A percentile compares a stretch with the other conserved stretches of the same genome.
Evolutionary conservation across 345 rosid genomes (phyloP).

Genomic region (Arabidopsis arenosa): DNA sequence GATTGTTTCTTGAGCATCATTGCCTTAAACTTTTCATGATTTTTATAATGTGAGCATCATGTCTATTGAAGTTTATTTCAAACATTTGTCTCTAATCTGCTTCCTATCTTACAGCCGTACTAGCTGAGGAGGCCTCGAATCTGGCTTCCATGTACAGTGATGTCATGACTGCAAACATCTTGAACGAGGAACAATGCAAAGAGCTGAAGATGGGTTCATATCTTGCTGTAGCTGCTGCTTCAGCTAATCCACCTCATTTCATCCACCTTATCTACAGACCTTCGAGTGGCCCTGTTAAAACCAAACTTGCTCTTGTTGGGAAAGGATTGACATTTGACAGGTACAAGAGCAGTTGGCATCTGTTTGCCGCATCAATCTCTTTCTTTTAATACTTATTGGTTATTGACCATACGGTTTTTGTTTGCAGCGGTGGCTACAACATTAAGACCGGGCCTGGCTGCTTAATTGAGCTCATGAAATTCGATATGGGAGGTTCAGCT

Average conservation of each 20-base stretch:
- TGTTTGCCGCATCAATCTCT: slow-evolving; percentile 12
- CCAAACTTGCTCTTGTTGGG: slow-evolving; percentile 86
- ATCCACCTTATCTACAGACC: slow-evolving; percentile 93
- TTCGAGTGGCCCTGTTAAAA: slow-evolving; percentile 67
- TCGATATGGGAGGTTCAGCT: slow-evolving; percentile 95
- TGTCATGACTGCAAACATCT: slow-evolving; percentile 80
- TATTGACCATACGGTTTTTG: slow-evolving; percentile 17
- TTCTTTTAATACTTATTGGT: neutral
- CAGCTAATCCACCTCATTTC: slow-evolving; percentile 83
- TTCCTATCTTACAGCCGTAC: slow-evolving; percentile 62
- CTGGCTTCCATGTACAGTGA: slow-evolving; percentile 78
- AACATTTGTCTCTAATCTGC: neutral
- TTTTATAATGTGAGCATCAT: neutral
- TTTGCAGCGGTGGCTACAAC: slow-evolving; percentile 91
- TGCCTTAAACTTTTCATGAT: neutral
- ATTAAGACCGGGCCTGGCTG: slow-evolving; percentile 92
- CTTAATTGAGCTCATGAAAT: slow-evolving; percentile 85
- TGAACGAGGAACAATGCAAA: slow-evolving; percentile 72
- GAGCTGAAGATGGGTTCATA: slow-evolving; percentile 97
- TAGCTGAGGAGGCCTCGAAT: slow-evolving; percentile 88
- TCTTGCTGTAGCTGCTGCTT: slow-evolving; percentile 94
- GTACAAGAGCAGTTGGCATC: slow-evolving; percentile 41
- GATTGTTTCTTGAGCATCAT: slow-evolving; percentile 19
- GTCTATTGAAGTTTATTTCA: slow-evolving; percentile 3
- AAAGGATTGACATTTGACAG: slow-evolving; percentile 97